Conservation (phyloP, 306 rosid species). For the Cyclanthera cordifolia region DNA sequence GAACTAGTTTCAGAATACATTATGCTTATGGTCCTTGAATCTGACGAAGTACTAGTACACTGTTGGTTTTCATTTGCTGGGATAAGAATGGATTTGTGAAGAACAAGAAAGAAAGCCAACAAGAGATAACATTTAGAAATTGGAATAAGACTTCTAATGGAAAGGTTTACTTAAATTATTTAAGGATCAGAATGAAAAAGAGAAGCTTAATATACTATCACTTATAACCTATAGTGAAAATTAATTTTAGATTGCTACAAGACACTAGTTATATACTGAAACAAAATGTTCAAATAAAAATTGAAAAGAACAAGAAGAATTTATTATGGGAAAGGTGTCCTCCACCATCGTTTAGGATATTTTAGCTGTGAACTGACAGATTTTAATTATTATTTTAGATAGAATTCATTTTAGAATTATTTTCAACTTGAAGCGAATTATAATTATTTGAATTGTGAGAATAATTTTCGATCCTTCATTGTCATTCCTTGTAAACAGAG, state of each 20-base stretch:
- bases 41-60: not conserved
- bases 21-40: not conserved
- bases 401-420: not conserved
- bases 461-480: not conserved
- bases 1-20: constrained; percentile 13
- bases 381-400: not conserved
- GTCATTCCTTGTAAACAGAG: not conserved
- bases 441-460: not conserved
- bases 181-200: not conserved
- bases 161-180: not conserved
- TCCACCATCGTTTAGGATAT: not conserved
- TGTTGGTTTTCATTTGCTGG: not conserved
- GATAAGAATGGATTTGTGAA: not conserved
- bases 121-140: not conserved
- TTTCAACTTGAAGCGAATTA: not conserved
- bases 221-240: not conserved
- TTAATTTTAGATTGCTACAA: not conserved
- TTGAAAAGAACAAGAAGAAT: not conserved
- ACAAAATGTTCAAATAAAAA: not conserved
- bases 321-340: not conserved
- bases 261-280: not conserved
- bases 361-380: not conserved
- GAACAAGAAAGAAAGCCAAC: not conserved
- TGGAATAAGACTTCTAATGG: not conserved
- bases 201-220: not conserved